A percentile compares a stretch with the other conserved stretches of the same genome.
Conservation (phyloP, 2,329 filamentous ascomycete genomes). For the Berkeleyomyces basicola region DNA sequence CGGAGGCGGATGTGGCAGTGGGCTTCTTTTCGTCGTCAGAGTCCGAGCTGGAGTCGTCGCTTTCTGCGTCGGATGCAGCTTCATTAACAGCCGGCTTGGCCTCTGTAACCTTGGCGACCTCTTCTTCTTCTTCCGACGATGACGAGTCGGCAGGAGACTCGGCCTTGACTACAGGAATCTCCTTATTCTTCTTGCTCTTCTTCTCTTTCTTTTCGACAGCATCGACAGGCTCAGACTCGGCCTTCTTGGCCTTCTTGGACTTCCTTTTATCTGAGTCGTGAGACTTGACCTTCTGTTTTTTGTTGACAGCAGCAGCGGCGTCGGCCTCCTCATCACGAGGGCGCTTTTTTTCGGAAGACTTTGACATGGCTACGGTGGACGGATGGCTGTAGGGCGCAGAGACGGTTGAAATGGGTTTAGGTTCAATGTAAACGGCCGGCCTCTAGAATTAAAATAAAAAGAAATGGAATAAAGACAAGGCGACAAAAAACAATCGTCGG, state of each 20-base stretch:
- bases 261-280: conserved; percentile 20
- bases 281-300: conserved; percentile 35
- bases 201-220: conserved; percentile 2
- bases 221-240: conserved; percentile 4
- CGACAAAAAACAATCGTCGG: background rate
- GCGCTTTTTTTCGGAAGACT: conserved; percentile 27
- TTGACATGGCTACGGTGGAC: conserved; percentile 13
- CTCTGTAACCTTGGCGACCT: conserved; percentile 12
- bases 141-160: conserved; percentile 10
- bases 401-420: background rate
- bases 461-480: background rate
- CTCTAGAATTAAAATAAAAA: background rate
- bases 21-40: conserved; percentile 17
- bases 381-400: background rate
- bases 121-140: background rate
- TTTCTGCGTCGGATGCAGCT: conserved; percentile 19
- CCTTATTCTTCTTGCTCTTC: conserved; percentile 17
- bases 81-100: conserved; percentile 18
- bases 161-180: conserved; percentile 17
- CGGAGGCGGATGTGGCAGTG: conserved; percentile 19
- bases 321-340: conserved; percentile 26
- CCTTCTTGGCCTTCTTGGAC: conserved; percentile 14
- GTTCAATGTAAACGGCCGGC: background rate
- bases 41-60: conserved; percentile 13
- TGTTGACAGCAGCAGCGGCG: conserved; percentile 25